Conservation (phyloP, 768 basidiomycete species). For the Guyanaporus albipodus region DNA sequence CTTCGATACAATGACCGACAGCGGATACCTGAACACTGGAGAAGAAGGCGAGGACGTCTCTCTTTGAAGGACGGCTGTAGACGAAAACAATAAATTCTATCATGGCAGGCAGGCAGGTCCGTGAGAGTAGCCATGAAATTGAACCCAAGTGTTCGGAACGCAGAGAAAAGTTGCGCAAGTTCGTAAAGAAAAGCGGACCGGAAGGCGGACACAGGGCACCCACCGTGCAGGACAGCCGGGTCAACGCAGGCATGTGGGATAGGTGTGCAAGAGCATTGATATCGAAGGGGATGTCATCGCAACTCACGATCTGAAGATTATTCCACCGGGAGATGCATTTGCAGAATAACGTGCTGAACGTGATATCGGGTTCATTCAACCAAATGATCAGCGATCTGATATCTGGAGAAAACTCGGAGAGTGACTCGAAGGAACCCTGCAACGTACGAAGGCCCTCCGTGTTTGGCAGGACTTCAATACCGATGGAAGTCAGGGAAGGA, state of each 20-base stretch:
- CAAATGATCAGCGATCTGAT: not conserved
- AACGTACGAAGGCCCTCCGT: too few species aligned
- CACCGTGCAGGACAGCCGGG: not conserved
- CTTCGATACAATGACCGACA: not conserved
- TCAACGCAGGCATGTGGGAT: not conserved
- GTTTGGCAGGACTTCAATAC: not conserved
- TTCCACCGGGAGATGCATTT: not conserved
- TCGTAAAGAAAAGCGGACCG: not conserved
- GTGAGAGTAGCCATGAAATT: not conserved
- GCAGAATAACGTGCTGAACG: not conserved
- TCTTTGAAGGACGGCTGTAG: not conserved
- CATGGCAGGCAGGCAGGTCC: not conserved
- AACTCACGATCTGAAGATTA: not conserved
- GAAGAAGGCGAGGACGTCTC: not conserved
- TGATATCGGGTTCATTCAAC: not conserved
- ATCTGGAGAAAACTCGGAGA: not conserved
- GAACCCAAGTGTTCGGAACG: not conserved
- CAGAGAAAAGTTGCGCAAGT: not conserved
- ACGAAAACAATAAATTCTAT: not conserved
- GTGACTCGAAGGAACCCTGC: not conserved
- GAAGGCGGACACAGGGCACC: not conserved
- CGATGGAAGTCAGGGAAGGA: not conserved
- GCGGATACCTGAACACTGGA: not conserved
- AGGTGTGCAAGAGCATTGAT: not conserved
- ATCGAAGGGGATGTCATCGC: not conserved